Evolutionary conservation across 1,139 yeast genomes (phyloP), one percentile per base, ranked within the genome.

Genomic region (Saccharomyces hybrid): DNA sequence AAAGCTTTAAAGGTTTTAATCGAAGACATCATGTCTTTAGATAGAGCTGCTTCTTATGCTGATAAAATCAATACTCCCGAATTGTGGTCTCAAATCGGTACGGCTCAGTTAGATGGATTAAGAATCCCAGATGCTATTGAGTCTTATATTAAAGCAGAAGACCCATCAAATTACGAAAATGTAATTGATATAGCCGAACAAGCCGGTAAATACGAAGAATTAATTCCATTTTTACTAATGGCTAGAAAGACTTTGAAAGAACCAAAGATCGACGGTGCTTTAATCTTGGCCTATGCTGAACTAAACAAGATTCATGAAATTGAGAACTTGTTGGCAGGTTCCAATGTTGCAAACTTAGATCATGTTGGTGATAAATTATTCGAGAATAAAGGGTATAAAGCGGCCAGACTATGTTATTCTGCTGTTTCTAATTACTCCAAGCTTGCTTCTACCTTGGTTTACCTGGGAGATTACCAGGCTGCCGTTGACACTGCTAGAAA

Each of bases 401-500:
- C 96, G 49, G 97, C 99, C 48, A 93, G 90, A 76, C 76, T 89
- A 62, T 82, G 95, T 66, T 93, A 82, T 73, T 78, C 93, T 23
- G 86, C 84, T 60, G 85, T 93, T 58, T 89, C 96, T 52, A 93
- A 91, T 75, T 91, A 95, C 79, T 88, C 97, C 51, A 93, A 90
- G 73, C 80, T 93, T 65, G 98, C 99, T 9, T 88, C 97, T 16
- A 93, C 98, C 41, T 81, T 91, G 68, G 99, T 93, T 23, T 89
- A 85, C 76, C 77, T 93, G 68, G 83, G 83, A 57, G 98, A 93
- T 70, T 90, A 90, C 73, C 98, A 93, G 75, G 84, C 89, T 55
- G 99, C 99, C 51, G 99, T 93, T 60, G 99, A 93, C 68, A 90
- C 97, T 73, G 99, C 99, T 20, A 87, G 99, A 77, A 95, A 93